Evolutionary conservation across 2,329 filamentous ascomycete species (phyloP), one percentile per base, ranked within the genome.

Genomic region (Seiridium unicorne): DNA sequence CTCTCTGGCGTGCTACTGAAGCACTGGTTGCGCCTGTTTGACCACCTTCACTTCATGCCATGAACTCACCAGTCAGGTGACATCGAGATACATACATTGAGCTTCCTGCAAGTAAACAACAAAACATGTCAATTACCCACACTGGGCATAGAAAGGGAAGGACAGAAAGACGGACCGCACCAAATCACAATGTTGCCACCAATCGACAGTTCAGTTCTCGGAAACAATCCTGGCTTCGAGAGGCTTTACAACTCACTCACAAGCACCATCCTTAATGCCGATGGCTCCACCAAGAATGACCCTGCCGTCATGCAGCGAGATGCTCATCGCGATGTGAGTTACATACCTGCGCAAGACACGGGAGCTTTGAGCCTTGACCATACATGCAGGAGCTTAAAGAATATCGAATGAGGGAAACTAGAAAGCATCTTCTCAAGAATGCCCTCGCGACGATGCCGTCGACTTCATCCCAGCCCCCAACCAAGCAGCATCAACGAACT

Each of bases 181-280:
- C 6, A 31, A 10, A 10, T 10, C 59, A 70, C 18, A 2, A 87
- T 88, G 84, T 72, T 88, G 2, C 86, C 86, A 0, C 84, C 84
- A 0, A 72, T 88, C 7, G 85, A 88, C 26, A 76, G 82, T 7
- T 65, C 77, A 0, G 74, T 88, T 18, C 70, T 89, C 1, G 71
- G 79, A 57, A 78, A 76, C 60, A 88, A 89, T 63, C 85, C 85
- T 0, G 79, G 83, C 31, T 89, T 89, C 66, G 81, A 83, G n/a
- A 75, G 77, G 40, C 77, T 89, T 4, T 85, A 88, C 71, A 76
- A 73, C 13, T 82, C 77, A 10, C 75, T 89, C 51, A 83, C 81
- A 5, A 81, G 77, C 1, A 76, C 76, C 2, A 70, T 87, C 34
- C 77, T 89, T 4, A 84, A 86, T 63, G 72, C 80, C 0, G 82